Base-by-base conservation (phyloP, 345 rosid species). In the Eucalyptus grandis region DNA sequence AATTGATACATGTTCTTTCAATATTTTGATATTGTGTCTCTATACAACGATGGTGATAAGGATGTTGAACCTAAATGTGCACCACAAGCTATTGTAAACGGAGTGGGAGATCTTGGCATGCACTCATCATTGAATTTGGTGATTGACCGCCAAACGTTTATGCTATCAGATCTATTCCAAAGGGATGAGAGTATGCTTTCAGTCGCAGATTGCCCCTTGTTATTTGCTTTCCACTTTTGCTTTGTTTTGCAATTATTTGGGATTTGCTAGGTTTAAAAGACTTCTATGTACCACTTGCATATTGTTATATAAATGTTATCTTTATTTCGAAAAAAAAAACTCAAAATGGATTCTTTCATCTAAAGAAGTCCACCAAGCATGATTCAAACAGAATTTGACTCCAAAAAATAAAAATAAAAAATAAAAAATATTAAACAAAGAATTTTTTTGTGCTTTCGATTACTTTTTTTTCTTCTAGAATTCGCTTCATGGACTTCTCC, bases 111-210 rank as follows among this genome's bases (percentile, higher is more conserved):
- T 24, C 30, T 56, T 22, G 62, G 62, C 62, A 56, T 24, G 62
- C 30, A 26, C 62, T 56, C 0, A 56, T 56, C 30, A 0, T 22
- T 56, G 13, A 56, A 56, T 56, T 3, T 56, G 62, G 30, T 56
- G 62, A 56, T 24, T 2, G 14, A 5, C 1, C 0, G 1, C 30
- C 14, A 0, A 56, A 56, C 3, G 0, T 56, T 56, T 56, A 56
- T 0, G 62, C 0, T 56, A 6, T 1, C 1, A 24, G 0, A 2
- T 56, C 3, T 9, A 0, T 24, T 56, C 27, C 5, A 22, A 3
- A 9, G 6, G 62, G 62, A 56, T 56, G 62, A 56, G 30, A 56
- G 62, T 2, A 5, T 56, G 62, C 13, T 24, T 56, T 26, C 1
- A 10, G 0, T 24, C 6, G 3, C 1, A 56, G 1, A 56, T 56